phyloP scores from a whole-genome alignment of 176 grass and related monocot species.

The Zea luxurians region DNA sequence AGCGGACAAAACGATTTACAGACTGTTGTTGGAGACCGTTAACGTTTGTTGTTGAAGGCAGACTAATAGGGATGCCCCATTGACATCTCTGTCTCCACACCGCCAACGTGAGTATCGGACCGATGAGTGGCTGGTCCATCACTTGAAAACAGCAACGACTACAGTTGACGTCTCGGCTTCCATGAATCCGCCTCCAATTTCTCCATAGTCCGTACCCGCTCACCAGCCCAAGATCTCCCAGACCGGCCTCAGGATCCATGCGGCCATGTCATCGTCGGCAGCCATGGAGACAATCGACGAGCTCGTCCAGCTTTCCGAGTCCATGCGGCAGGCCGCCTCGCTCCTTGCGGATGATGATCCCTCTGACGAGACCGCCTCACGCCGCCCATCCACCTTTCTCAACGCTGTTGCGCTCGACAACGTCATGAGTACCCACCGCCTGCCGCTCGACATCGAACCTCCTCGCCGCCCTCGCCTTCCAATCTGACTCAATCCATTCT shows the following conservation, averaged over 20 bases:
- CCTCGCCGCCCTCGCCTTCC: neutral
- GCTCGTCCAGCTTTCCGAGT: conserved; percentile 73
- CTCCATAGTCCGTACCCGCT: conserved; percentile 9
- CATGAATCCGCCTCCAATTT: conserved; percentile 45
- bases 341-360: conserved; percentile 91
- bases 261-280: conserved; percentile 51
- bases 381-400: conserved; percentile 81
- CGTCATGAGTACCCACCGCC: conserved; percentile 58
- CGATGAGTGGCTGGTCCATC: too few relatives aligned
- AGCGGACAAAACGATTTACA: too few relatives aligned
- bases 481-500: conserved; percentile 43
- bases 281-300: conserved; percentile 96
- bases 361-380: conserved; percentile 58
- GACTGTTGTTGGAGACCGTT: too few relatives aligned
- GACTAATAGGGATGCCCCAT: too few relatives aligned
- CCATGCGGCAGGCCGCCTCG: conserved; percentile 87
- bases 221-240: conserved; percentile 50
- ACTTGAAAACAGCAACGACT: too few relatives aligned
- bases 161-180: too few relatives aligned
- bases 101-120: too few relatives aligned
- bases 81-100: too few relatives aligned
- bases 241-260: conserved; percentile 50
- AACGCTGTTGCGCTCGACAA: conserved; percentile 93
- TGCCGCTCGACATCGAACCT: neutral
- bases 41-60: too few relatives aligned